These are phyloP conservation scores for Huiozyma sinensis DNA, from an alignment of 805 yeast species.

Conservation along the genomic window DNA sequence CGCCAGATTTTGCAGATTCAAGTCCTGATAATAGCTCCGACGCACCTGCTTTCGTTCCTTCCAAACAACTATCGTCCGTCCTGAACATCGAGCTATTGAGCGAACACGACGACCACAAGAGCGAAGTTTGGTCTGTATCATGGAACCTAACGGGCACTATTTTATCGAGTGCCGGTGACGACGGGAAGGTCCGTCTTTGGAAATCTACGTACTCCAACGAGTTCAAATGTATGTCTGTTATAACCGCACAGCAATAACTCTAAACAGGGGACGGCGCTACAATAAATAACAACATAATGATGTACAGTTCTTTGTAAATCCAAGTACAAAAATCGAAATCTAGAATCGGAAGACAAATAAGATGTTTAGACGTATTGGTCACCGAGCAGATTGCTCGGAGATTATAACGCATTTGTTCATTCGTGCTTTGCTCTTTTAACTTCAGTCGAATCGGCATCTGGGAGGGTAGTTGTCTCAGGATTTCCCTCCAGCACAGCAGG, in stretches of 20 bases:
- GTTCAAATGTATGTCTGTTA: slow-evolving; percentile 85
- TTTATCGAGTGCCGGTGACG: slow-evolving; percentile 89
- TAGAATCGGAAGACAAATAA: too few species aligned
- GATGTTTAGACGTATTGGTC: too few species aligned
- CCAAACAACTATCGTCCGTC: neutral
- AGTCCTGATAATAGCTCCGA: neutral
- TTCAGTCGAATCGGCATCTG: too few species aligned
- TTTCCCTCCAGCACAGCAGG: too few species aligned
- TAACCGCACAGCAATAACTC: slow-evolving; percentile 37
- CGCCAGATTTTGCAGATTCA: neutral
- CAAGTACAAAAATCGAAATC: too few species aligned
- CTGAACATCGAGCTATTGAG: slow-evolving; percentile 50
- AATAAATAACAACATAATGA: too few species aligned
- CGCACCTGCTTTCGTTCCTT: neutral
- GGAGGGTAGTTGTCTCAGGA: too few species aligned
- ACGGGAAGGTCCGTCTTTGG: slow-evolving; percentile 87
- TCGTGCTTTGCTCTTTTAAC: too few species aligned
- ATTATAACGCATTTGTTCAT: too few species aligned
- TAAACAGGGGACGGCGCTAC: too few species aligned
- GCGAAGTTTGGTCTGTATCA: slow-evolving; percentile 91
- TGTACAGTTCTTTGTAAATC: too few species aligned
- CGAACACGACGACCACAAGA: slow-evolving; percentile 63
- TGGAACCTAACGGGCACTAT: slow-evolving; percentile 95
- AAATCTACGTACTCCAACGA: slow-evolving; percentile 76
- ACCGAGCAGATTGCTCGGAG: too few species aligned